Base-by-base conservation (phyloP, 345 rosid species). In the Raphanus sativus region DNA sequence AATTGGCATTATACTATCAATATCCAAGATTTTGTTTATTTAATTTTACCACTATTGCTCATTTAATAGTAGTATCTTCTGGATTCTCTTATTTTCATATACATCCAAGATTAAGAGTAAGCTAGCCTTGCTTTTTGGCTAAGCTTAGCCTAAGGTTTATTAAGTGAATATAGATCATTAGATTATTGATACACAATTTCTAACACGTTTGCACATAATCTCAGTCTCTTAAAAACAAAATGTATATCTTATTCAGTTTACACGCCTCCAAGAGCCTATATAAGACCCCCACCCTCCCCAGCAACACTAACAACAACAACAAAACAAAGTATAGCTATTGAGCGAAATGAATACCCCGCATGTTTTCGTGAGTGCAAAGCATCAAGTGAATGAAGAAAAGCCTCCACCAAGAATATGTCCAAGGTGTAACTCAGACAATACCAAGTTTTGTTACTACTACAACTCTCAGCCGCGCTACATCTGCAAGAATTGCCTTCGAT, bases 1-100 rank as follows among this genome's bases (percentile, higher is more conserved):
- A 62, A 62, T 62, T 26, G 25, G 42, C 45, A 26, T 7, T 36
- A 62, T 1, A 8, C 12, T 50, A 5, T 62, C 42, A 62, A 34
- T 76, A 4, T 3, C 11, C 6, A 54, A 54, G 65, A 77, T 76
- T 4, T 58, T 75, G 62, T 2, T 66, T 4, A 28, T 13, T 32
- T 21, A 21, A 21, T 21, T 59, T 17, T n/a, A 48, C 17, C 7
- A 48, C 55, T 42, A 7, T 48, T 2, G n/a, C 55, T n/a, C 55
- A 48, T 48, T 48, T 5, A 48, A 48, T 21, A 21, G 1, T 13
- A 6, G 21, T n/a, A 13, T 5, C 17, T 48, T 45, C 16, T 48
- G 13, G 54, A 48, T 48, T 48, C 55, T 48, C 55, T 13, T 4
- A 4, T 48, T 13, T 48, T n/a, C 55, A 48, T 48, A 48, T 48